These are phyloP conservation scores for Ceratocystiopsis sp. DNA, from an alignment of 2,329 filamentous ascomycete genomes.

Conservation along the genomic window DNA sequence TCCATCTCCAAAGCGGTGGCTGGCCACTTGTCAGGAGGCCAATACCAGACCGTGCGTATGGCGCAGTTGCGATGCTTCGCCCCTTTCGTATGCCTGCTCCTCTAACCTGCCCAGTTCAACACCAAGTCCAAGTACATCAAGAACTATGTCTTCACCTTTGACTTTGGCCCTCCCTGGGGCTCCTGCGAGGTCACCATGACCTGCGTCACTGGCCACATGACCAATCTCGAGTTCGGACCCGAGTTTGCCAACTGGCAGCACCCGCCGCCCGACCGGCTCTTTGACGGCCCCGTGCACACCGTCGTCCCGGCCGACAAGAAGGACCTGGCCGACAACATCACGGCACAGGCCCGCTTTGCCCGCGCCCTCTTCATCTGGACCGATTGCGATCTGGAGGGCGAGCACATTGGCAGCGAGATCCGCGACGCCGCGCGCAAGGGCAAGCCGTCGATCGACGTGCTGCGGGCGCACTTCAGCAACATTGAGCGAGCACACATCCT, in stretches of 20 bases:
- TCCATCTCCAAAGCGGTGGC: slow-evolving; percentile 93
- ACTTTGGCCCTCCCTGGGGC: slow-evolving; percentile 69
- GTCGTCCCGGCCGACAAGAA: slow-evolving; percentile 58
- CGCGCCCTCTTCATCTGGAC: slow-evolving; percentile 88
- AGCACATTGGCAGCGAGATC: slow-evolving; percentile 89
- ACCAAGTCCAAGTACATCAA: slow-evolving; percentile 68
- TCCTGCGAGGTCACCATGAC: slow-evolving; percentile 82
- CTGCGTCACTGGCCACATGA: slow-evolving; percentile 77
- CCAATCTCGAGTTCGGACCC: slow-evolving; percentile 56
- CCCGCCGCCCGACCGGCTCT: slow-evolving; percentile 63
- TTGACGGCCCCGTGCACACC: slow-evolving; percentile 60
- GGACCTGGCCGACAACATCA: slow-evolving; percentile 70
- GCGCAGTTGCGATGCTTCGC: background rate
- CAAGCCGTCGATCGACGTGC: slow-evolving; percentile 60
- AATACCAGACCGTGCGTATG: slow-evolving; percentile 47
- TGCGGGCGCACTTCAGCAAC: slow-evolving; percentile 85
- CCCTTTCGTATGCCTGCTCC: background rate
- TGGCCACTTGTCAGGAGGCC: slow-evolving; percentile 68
- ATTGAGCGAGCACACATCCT: slow-evolving; percentile 89
- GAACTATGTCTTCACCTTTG: slow-evolving; percentile 84
- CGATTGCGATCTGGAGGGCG: slow-evolving; percentile 93
- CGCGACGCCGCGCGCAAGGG: slow-evolving; percentile 59
- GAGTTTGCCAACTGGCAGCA: slow-evolving; percentile 66
- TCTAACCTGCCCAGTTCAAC: slow-evolving; percentile 32
- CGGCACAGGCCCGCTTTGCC: slow-evolving; percentile 55